Conservation (phyloP, 176 grass and related monocot genomes). For the Musa schizocarpa region DNA sequence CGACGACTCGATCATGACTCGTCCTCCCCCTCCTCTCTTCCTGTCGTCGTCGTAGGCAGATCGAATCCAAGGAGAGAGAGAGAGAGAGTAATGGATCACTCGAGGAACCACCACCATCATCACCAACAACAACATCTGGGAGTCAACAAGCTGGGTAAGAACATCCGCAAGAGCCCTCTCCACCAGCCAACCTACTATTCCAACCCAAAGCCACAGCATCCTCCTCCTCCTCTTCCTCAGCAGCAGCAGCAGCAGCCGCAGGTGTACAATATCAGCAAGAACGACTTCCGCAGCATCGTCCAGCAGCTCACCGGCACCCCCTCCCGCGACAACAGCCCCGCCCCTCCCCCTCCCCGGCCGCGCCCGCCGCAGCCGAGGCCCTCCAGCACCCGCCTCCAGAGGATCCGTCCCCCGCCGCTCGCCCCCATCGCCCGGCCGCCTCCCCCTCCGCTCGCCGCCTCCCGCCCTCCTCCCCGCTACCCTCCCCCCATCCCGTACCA, state of each 20-base stretch:
- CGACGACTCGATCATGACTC: too few relatives aligned
- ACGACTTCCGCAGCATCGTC: constrained; percentile 89
- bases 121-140: constrained; percentile 52
- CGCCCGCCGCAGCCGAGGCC: constrained; percentile 41
- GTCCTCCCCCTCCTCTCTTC: too few relatives aligned
- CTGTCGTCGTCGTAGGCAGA: too few relatives aligned
- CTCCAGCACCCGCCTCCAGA: constrained; percentile 57
- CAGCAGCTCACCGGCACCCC: constrained; percentile 92
- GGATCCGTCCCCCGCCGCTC: constrained; percentile 66
- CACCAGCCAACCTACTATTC: background rate
- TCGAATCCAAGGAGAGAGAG: background rate
- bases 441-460: constrained; percentile 18
- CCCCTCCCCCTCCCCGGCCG: constrained; percentile 19
- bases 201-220: constrained; percentile 25
- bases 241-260: constrained; percentile 49
- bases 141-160: constrained; percentile 72
- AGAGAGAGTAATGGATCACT: constrained; percentile 51
- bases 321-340: constrained; percentile 31
- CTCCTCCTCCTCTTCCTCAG: constrained; percentile 5
- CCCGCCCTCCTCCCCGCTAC: background rate
- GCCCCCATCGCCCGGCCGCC: constrained; percentile 45
- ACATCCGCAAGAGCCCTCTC: constrained; percentile 59
- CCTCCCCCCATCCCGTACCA: constrained; percentile 1
- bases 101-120: constrained; percentile 24
- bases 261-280: constrained; percentile 99